Evolutionary conservation across 257 asterid species (phyloP), one percentile per base, ranked within the genome.

Genomic region (Jacaranda copaia): DNA sequence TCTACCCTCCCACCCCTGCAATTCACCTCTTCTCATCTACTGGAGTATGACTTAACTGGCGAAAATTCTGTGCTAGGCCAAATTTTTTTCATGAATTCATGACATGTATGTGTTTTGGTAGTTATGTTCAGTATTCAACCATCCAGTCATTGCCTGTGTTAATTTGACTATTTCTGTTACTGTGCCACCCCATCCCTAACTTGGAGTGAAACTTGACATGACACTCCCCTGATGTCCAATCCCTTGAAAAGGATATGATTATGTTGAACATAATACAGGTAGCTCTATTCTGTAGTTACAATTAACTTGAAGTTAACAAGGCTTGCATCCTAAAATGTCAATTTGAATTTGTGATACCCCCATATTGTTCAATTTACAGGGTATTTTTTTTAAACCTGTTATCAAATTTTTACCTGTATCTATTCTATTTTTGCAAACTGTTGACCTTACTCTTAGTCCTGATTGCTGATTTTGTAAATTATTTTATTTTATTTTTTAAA

Each of bases 91-190:
- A 39, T 71, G 39, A 38, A 55, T 16, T 36, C 36, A 55, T 71
- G 16, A 55, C 0, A 5, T 56, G 6, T 16, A 19, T 55, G 65
- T 42, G 39, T 61, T n/a, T 6, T 52, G 32, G 57, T 5, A 18
- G 64, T 68, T 60, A 60, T 40, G 18, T 68, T 45, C 77, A 61
- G 39, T 48, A 11, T 55, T 19, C 32, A 15, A 76, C 63, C 16
- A 19, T 32, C 59, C 40, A 45, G 20, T 16, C 35, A 56, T 38
- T 65, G 58, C 15, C 32, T 39, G 40, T 75, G 68, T 72, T 36
- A 18, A 32, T 20, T 5, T 68, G 19, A 58, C 46, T 77, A 3
- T 35, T 25, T 68, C 42, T 77, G 70, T 59, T 46, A 46, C 40
- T 7, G n/a, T 42, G 43, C 65, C 46, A 59, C 36, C n/a, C 5